These are phyloP conservation scores for Apodospora peruviana DNA, from an alignment of 495 filamentous ascomycete species.

Conservation along the genomic window DNA sequence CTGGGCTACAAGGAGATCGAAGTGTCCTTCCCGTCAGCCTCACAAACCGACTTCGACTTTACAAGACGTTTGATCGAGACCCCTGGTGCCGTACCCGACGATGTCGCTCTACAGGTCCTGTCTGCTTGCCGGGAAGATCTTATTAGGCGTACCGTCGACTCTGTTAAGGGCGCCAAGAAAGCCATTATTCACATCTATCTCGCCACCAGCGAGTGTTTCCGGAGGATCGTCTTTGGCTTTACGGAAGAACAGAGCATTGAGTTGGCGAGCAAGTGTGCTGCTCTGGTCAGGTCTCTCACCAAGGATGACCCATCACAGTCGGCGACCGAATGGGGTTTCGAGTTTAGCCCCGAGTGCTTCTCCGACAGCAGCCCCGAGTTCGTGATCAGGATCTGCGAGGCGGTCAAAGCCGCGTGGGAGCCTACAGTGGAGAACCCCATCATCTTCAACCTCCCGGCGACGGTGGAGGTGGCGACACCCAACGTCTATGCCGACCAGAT, in stretches of 20 bases:
- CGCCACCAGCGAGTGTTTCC: conserved; percentile 90
- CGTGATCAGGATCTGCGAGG: conserved; percentile 80
- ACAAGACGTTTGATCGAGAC: conserved; percentile 84
- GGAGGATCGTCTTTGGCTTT: conserved; percentile 82
- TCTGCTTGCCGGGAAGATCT: conserved; percentile 90
- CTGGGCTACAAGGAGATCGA: conserved; percentile 99
- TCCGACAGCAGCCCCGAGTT: conserved; percentile 85
- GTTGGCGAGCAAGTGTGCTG: conserved; percentile 80
- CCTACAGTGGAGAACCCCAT: conserved; percentile 77
- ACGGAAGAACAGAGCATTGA: conserved; percentile 74
- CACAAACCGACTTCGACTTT: conserved; percentile 93
- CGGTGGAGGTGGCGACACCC: conserved; percentile 92
- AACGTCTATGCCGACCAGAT: conserved; percentile 97
- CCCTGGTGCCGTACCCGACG: conserved; percentile 78
- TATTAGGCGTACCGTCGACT: conserved; percentile 85
- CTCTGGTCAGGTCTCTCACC: conserved; percentile 81
- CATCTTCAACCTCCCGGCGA: conserved; percentile 96
- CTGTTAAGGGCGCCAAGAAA: conserved; percentile 85
- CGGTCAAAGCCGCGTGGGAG: conserved; percentile 93
- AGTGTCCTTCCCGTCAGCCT: conserved; percentile 91
- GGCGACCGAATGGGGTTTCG: conserved; percentile 85
- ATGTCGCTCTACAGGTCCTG: conserved; percentile 94
- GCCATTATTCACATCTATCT: conserved; percentile 97
- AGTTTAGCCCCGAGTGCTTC: conserved; percentile 97
- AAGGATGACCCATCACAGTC: conserved; percentile 81